Evolutionary conservation across 306 rosid genomes (phyloP).

Genomic region (Citrullus colocynthis): DNA sequence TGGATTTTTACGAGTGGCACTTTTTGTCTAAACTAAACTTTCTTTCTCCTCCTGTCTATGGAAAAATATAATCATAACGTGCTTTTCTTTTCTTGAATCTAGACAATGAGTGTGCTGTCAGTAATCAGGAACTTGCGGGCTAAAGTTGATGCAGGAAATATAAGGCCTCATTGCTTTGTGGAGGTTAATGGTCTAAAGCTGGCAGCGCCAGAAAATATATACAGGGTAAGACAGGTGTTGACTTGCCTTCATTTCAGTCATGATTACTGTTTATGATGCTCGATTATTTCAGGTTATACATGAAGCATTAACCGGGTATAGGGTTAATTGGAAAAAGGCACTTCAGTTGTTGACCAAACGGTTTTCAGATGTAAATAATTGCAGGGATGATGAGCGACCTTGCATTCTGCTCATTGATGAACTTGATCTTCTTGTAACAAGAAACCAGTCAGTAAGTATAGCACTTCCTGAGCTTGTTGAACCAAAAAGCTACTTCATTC

Average conservation of each 20-base stretch:
- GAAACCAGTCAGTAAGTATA: constrained; percentile 78
- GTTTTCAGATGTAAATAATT: constrained; percentile 61
- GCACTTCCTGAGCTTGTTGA: constrained; percentile 9
- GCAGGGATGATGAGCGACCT: constrained; percentile 61
- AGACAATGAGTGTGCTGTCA: constrained; percentile 85
- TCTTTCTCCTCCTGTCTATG: constrained; percentile 2
- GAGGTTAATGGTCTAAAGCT: constrained; percentile 91
- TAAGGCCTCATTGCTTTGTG: constrained; percentile 74
- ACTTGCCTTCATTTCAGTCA: constrained; percentile 6
- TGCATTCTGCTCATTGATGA: constrained; percentile 94
- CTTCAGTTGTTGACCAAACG: constrained; percentile 66
- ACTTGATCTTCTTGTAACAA: constrained; percentile 93
- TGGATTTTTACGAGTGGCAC: neutral
- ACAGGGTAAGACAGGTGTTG: constrained; percentile 35
- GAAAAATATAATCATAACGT: neutral
- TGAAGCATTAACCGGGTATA: constrained; percentile 78
- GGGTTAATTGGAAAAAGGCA: constrained; percentile 91
- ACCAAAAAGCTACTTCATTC: neutral
- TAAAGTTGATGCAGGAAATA: constrained; percentile 72
- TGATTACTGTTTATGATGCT: constrained; percentile 3
- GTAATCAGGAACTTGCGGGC: constrained; percentile 71
- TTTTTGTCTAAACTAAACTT: neutral
- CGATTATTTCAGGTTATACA: constrained; percentile 58
- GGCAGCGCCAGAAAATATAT: constrained; percentile 83
- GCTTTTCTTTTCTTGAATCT: constrained; percentile 11